A percentile compares a stretch with the other conserved stretches of the same genome.
Conservation (phyloP, 352 stramenopile genomes). For the Phytophthora fragariae region DNA sequence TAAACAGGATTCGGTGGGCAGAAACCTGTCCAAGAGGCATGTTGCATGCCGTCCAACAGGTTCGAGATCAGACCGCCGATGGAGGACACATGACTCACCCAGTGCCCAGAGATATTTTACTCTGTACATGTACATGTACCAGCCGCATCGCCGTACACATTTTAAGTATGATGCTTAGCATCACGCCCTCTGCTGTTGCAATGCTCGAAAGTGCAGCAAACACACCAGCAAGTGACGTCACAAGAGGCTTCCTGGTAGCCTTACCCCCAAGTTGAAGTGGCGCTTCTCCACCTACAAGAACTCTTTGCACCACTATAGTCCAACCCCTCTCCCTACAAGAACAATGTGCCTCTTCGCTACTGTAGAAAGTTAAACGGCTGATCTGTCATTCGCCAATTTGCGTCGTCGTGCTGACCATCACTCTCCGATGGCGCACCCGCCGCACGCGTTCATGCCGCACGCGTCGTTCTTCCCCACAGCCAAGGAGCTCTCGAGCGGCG, state of each 20-base stretch:
- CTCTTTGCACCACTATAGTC: slow-evolving; percentile 23
- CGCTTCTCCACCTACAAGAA: slow-evolving; percentile 18
- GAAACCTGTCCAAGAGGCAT: not conserved
- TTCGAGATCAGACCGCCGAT: not conserved
- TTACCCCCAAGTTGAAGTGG: slow-evolving; percentile 34
- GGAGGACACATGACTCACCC: not conserved
- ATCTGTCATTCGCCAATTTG: slow-evolving; percentile 25
- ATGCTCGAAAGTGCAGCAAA: not conserved
- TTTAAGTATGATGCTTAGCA: too few species aligned
- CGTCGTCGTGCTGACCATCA: slow-evolving; percentile 21
- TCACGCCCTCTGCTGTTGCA: too few species aligned
- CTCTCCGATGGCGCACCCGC: slow-evolving; percentile 18
- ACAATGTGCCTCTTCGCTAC: slow-evolving; percentile 12
- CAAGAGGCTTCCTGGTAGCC: not conserved
- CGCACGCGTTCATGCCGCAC: slow-evolving; percentile 35
- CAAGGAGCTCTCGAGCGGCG: slow-evolving; percentile 82
- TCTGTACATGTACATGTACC: too few species aligned
- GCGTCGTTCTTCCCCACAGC: slow-evolving; percentile 88
- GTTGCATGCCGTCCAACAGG: not conserved
- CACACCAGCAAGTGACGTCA: slow-evolving; percentile 12
- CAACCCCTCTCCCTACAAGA: slow-evolving; percentile 28
- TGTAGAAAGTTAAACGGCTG: not conserved
- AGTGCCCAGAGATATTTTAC: too few species aligned
- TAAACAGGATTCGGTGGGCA: not conserved
- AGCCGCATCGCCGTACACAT: too few species aligned